phyloP scores from a whole-genome alignment of 2,329 filamentous ascomycete genomes.

The Mariannaea elegans region DNA sequence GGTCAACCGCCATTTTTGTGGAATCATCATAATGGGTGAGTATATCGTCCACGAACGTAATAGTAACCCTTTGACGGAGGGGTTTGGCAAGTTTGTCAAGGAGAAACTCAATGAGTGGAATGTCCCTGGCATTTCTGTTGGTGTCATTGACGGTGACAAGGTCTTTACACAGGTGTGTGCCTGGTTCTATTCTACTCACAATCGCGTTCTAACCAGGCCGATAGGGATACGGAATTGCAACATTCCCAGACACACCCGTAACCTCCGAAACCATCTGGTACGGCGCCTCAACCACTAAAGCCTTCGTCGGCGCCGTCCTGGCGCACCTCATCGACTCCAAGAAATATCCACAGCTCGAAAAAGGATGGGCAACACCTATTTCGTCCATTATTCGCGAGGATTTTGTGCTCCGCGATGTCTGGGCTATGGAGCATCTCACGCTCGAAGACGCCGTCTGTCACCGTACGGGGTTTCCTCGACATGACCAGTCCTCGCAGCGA shows the following conservation, averaged over 20 bases:
- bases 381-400: conserved; percentile 58
- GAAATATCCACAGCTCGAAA: conserved; percentile 31
- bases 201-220: not conserved
- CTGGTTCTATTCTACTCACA: not conserved
- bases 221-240: conserved; percentile 43
- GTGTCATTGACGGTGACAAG: conserved; percentile 38
- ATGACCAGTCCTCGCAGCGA: conserved; percentile 43
- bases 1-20: not conserved
- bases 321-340: conserved; percentile 60
- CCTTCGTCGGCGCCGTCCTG: conserved; percentile 60
- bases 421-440: conserved; percentile 58
- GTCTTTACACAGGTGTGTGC: conserved; percentile 37
- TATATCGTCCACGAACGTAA: not conserved
- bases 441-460: conserved; percentile 64
- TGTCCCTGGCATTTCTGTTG: conserved; percentile 40
- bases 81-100: conserved; percentile 10
- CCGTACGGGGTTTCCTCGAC: conserved; percentile 58
- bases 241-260: conserved; percentile 49
- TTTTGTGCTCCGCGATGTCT: conserved; percentile 58
- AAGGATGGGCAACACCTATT: conserved; percentile 59
- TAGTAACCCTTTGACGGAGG: conserved; percentile 10
- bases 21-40: not conserved
- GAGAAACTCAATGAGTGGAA: conserved; percentile 38
- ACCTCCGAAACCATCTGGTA: conserved; percentile 62
- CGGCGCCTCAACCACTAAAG: conserved; percentile 65